These are phyloP conservation scores for Schizothecium vesticola DNA, from an alignment of 495 filamentous ascomycete species.

Conservation along the genomic window DNA sequence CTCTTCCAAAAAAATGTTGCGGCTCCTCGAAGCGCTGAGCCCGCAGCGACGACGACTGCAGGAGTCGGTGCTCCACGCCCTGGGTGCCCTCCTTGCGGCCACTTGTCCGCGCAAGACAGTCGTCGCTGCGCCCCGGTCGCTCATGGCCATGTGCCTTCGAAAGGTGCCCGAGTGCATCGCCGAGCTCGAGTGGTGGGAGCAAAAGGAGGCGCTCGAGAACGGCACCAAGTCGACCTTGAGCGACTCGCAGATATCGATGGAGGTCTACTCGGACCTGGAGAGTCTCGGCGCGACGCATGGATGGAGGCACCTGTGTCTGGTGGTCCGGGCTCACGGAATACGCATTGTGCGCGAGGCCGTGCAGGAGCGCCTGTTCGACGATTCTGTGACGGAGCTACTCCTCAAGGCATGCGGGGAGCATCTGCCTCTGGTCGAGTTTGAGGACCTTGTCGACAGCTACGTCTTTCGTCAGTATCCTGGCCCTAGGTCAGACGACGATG, in stretches of 20 bases:
- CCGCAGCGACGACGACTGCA: conserved; percentile 13
- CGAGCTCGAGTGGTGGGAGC: conserved; percentile 51
- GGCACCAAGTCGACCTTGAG: conserved; percentile 37
- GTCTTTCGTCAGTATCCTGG: conserved; percentile 31
- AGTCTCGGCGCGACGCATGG: conserved; percentile 51
- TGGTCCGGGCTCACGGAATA: conserved; percentile 65
- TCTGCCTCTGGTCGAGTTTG: conserved; percentile 36
- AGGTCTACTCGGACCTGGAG: conserved; percentile 66
- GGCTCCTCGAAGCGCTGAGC: conserved; percentile 10
- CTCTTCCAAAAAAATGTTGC: background rate
- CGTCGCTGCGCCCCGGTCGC: conserved; percentile 34
- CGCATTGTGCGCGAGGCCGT: conserved; percentile 51
- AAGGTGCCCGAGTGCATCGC: conserved; percentile 60
- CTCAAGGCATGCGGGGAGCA: conserved; percentile 38
- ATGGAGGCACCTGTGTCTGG: conserved; percentile 60
- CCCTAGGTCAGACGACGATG: conserved; percentile 28
- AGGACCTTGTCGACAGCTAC: conserved; percentile 33
- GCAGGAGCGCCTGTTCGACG: conserved; percentile 39
- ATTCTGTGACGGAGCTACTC: conserved; percentile 33
- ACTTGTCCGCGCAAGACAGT: conserved; percentile 24
- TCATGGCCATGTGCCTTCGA: conserved; percentile 61
- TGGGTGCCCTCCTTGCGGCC: conserved; percentile 44
- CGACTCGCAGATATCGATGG: conserved; percentile 33
- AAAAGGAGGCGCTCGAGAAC: conserved; percentile 46
- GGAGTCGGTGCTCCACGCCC: conserved; percentile 39